Conservation (phyloP, 2,329 filamentous ascomycete species). For the Fusarium longipes region DNA sequence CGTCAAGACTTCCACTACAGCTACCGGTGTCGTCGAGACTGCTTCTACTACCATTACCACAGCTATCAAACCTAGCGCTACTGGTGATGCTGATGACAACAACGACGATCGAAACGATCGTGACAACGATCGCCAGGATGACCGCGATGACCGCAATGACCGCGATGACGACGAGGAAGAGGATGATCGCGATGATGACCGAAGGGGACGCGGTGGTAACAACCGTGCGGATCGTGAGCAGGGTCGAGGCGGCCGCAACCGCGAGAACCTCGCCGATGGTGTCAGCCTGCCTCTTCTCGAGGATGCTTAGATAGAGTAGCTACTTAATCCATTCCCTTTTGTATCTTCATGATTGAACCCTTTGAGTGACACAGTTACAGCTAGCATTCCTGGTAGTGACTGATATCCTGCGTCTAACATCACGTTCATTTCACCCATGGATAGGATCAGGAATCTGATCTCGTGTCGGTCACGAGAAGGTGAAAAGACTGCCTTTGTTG, state of each 20-base stretch:
- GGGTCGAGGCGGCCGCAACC: neutral
- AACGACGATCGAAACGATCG: neutral
- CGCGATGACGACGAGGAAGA: neutral
- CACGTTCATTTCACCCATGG: too few relatives aligned
- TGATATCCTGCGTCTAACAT: too few relatives aligned
- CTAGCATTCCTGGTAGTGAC: too few relatives aligned
- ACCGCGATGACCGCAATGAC: neutral
- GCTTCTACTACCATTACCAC: neutral
- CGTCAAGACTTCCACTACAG: neutral
- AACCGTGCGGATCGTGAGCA: neutral
- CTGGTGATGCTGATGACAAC: neutral
- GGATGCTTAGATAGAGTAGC: neutral
- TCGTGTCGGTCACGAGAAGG: neutral
- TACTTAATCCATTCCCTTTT: neutral
- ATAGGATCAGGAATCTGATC: accelerated
- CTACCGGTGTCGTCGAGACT: neutral
- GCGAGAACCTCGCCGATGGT: neutral
- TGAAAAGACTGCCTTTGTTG: neutral
- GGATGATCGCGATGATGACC: neutral
- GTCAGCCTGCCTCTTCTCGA: neutral
- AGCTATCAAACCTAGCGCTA: neutral
- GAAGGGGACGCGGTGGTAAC: neutral
- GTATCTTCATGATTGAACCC: accelerated
- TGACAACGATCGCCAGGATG: neutral
- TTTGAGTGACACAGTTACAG: neutral